Conservation (phyloP, 768 basidiomycete species). For the Termitomyces sp. region DNA sequence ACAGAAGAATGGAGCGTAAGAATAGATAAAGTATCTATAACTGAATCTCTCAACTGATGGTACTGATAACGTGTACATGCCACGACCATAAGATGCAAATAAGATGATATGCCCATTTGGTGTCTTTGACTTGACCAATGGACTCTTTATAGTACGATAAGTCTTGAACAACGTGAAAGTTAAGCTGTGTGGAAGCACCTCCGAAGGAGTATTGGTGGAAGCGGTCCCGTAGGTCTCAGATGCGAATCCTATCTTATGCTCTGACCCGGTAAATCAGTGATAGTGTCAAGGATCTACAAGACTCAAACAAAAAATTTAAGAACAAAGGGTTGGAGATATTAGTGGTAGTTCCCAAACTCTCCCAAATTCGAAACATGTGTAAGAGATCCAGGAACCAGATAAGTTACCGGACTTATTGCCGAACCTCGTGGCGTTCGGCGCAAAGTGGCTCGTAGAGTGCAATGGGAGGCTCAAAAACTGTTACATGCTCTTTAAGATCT, state of each 20-base stretch:
- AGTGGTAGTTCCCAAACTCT: neutral
- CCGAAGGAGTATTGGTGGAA: neutral
- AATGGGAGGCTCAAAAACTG: neutral
- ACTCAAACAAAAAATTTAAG: neutral
- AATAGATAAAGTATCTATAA: constrained; percentile 17
- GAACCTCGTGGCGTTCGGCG: constrained; percentile 6
- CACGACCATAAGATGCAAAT: neutral
- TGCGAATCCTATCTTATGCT: neutral
- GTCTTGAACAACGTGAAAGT: neutral
- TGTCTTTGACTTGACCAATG: neutral
- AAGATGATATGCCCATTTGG: constrained; percentile 11
- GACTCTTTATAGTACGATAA: neutral
- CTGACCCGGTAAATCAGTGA: neutral
- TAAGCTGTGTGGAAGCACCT: neutral
- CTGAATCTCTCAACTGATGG: constrained; percentile 15
- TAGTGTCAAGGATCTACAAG: neutral
- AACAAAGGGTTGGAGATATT: neutral
- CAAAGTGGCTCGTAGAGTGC: neutral
- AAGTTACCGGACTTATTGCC: neutral
- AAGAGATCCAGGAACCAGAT: neutral
- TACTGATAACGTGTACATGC: constrained; percentile 19
- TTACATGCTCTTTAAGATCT: neutral
- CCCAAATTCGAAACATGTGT: constrained; percentile 7
- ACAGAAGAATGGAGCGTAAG: constrained; percentile 18
- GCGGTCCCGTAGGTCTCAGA: neutral